Evolutionary conservation across 1,284 basidiomycete genomes (phyloP).

Genomic region (Apiotrichum laibachii): DNA sequence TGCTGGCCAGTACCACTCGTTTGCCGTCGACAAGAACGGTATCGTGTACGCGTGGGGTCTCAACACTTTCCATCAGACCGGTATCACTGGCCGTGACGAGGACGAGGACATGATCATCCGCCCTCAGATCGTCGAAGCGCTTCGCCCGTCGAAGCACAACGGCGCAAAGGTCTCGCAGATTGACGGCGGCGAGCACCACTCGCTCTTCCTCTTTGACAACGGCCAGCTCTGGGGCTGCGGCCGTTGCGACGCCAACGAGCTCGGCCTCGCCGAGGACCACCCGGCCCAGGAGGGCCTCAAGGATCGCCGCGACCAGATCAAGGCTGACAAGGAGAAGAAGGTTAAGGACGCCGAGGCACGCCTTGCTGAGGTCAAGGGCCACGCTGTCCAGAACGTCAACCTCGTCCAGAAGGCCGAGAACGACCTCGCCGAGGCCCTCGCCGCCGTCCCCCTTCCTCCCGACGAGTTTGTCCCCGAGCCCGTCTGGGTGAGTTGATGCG

Average conservation of each 20-base stretch:
- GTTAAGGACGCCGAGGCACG: slow-evolving; percentile 29
- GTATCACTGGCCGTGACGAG: slow-evolving; percentile 43
- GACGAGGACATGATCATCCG: slow-evolving; percentile 60
- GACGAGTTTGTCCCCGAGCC: slow-evolving; percentile 60
- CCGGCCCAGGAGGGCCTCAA: slow-evolving; percentile 55
- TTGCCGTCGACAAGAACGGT: slow-evolving; percentile 79
- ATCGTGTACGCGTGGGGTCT: slow-evolving; percentile 88
- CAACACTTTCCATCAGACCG: slow-evolving; percentile 72
- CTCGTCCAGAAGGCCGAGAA: slow-evolving; percentile 32
- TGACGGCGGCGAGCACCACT: slow-evolving; percentile 72
- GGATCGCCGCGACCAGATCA: slow-evolving; percentile 44
- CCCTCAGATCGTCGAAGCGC: slow-evolving; percentile 65
- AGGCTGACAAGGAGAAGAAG: slow-evolving; percentile 40
- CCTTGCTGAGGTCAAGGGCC: slow-evolving; percentile 26
- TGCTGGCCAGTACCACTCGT: slow-evolving; percentile 79
- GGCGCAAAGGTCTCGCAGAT: slow-evolving; percentile 64
- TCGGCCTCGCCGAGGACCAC: slow-evolving; percentile 67
- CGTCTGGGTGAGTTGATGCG: slow-evolving; percentile 43
- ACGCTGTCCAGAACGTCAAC: slow-evolving; percentile 29
- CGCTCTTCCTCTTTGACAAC: slow-evolving; percentile 76
- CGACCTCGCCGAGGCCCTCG: slow-evolving; percentile 41
- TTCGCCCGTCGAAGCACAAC: slow-evolving; percentile 65
- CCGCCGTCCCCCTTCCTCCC: slow-evolving; percentile 55
- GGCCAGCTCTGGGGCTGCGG: slow-evolving; percentile 83
- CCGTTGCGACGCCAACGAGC: slow-evolving; percentile 70